Base-by-base conservation (phyloP, 805 yeast species). In the Zygoascus flipseniorum region DNA sequence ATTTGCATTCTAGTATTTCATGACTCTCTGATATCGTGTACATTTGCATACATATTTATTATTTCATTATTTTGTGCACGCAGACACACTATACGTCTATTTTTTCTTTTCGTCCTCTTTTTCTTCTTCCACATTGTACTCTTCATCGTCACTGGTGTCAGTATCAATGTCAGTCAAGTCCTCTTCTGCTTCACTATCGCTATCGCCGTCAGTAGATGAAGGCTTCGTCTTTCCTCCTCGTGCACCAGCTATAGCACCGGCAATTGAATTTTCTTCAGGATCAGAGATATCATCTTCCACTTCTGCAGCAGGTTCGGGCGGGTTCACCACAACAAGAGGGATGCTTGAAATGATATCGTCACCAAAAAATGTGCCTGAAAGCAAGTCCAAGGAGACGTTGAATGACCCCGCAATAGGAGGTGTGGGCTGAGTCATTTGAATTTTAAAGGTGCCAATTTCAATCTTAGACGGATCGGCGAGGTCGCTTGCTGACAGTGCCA, bases 331-430 rank as follows among this genome's bases (percentile, higher is more conserved):
- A n/a, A 77, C 73, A 83, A 90, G 77, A 23, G 72, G 71, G 48
- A 88, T 69, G 9, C 90, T 85, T 56, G 83, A 77, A 58, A 84
- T 88, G 23, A 88, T 66, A 65, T 92, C 97, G 18, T 80, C 70
- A 5, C 96, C 96, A 66, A 87, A 88, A 67, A 88, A 90, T 46
- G 86, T 82, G 51, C 86, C 77, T 52, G 86, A 83, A 64, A 82
- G 81, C 64, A 92, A 68, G 23, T 82, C 70, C 16, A 90, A 72
- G 70, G 89, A 78, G 74, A 87, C 87, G 58, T 80, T 82, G 64
- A 71, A 80, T 43, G 71, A 73, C 44, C 95, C 96, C 16, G 72
- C 71, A 53, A 76, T 76, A 18, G 76, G 77, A n/a, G 98, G 97
- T 14, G 95, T 81, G 46, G 95, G 89, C 48, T 81, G 76, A 8